A percentile compares a stretch with the other conserved stretches of the same genome.
Conservation (phyloP, 768 basidiomycete species). For the Xerocomus spinulosus region DNA sequence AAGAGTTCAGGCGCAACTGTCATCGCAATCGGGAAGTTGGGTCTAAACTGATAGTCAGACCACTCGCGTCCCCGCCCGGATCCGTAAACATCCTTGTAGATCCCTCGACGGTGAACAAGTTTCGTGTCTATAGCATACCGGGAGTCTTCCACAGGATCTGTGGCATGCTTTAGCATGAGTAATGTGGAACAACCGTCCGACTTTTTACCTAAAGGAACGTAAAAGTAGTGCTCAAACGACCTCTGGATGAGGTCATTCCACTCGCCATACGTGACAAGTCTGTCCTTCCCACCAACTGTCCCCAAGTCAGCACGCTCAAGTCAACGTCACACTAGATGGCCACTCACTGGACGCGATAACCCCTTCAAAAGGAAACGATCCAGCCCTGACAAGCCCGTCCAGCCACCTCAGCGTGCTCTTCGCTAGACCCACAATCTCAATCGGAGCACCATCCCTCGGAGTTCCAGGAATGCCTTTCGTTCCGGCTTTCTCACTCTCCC, state of each 20-base stretch:
- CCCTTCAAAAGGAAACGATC: constrained; percentile 86
- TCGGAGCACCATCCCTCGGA: constrained; percentile 90
- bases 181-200: not conserved
- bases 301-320: not conserved
- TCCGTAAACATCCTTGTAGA: constrained; percentile 97
- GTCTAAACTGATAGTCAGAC: constrained; percentile 95
- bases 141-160: constrained; percentile 68
- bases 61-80: constrained; percentile 85
- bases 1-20: constrained; percentile 95
- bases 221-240: constrained; percentile 89
- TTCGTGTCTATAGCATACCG: constrained; percentile 64
- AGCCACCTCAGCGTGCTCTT: constrained; percentile 95
- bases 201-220: constrained; percentile 68
- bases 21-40: constrained; percentile 96
- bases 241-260: constrained; percentile 82
- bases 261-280: constrained; percentile 79
- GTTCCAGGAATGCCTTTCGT: constrained; percentile 96
- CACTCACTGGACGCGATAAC: constrained; percentile 75
- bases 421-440: constrained; percentile 91
- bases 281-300: constrained; percentile 64
- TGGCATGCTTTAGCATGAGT: constrained; percentile 1
- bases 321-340: not conserved
- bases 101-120: constrained; percentile 84
- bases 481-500: constrained; percentile 84
- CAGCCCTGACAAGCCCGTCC: constrained; percentile 53